These are phyloP conservation scores for Termitomyces sp. DNA, from an alignment of 768 basidiomycete genomes.

Conservation along the genomic window DNA sequence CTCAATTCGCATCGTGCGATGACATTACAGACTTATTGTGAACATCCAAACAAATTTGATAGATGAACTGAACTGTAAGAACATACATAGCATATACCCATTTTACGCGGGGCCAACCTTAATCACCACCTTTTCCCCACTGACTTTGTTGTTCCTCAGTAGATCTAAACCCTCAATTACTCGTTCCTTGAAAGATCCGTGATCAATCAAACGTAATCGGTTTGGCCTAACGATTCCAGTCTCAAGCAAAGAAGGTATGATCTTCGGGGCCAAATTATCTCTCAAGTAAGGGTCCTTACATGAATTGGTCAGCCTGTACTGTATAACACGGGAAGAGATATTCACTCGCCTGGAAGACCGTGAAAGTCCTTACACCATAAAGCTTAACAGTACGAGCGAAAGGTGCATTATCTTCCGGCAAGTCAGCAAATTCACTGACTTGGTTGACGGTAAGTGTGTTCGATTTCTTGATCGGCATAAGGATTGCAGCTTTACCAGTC, in stretches of 20 bases:
- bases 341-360: conserved; percentile 36
- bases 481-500: conserved; percentile 38
- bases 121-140: conserved; percentile 50
- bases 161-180: conserved; percentile 42
- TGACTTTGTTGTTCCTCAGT: conserved; percentile 45
- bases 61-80: background rate
- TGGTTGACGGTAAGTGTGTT: conserved; percentile 29
- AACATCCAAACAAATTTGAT: too few species aligned
- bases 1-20: background rate
- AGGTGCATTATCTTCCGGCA: conserved; percentile 34
- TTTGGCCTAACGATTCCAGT: conserved; percentile 40
- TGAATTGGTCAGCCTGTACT: background rate
- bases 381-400: conserved; percentile 36
- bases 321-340: background rate
- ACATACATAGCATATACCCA: background rate
- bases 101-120: conserved; percentile 26
- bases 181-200: conserved; percentile 42
- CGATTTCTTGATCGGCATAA: conserved; percentile 48
- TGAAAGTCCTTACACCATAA: conserved; percentile 40
- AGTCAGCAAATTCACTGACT: conserved; percentile 30
- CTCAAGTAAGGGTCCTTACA: conserved; percentile 36
- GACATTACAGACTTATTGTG: too few species aligned
- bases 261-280: conserved; percentile 43
- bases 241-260: conserved; percentile 41
- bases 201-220: conserved; percentile 37